Conservation (phyloP, 2,329 filamentous ascomycete species). For the Ascomycota sp. region DNA sequence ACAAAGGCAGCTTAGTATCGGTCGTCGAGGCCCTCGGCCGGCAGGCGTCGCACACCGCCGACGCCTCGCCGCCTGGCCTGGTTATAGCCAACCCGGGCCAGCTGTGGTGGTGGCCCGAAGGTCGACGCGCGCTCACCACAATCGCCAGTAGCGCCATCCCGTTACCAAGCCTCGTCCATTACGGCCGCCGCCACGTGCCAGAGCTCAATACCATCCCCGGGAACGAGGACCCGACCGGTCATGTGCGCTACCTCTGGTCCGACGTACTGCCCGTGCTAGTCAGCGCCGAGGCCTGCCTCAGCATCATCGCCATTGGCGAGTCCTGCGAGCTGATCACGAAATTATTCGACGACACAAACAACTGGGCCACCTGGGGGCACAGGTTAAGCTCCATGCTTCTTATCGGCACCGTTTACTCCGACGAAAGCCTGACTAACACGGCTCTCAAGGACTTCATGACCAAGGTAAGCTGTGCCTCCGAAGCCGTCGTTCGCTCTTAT, state of each 20-base stretch:
- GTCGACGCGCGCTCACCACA: slow-evolving; percentile 36
- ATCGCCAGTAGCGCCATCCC: slow-evolving; percentile 36
- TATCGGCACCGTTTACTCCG: slow-evolving; percentile 24
- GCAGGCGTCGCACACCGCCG: slow-evolving; percentile 11
- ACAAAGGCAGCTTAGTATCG: slow-evolving; percentile 48
- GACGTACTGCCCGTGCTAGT: slow-evolving; percentile 31
- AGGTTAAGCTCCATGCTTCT: slow-evolving; percentile 27
- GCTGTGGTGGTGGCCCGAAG: slow-evolving; percentile 52
- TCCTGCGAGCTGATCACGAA: slow-evolving; percentile 35
- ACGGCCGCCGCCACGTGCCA: slow-evolving; percentile 27
- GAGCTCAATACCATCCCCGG: slow-evolving; percentile 39
- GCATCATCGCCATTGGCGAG: slow-evolving; percentile 52
- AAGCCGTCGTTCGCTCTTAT: not conserved
- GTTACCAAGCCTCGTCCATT: slow-evolving; percentile 40
- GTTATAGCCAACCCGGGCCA: slow-evolving; percentile 64
- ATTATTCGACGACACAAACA: slow-evolving; percentile 35
- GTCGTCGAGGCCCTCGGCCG: slow-evolving; percentile 29
- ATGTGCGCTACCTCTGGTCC: slow-evolving; percentile 48
- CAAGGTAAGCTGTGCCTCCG: slow-evolving; percentile 29
- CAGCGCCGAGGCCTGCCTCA: slow-evolving; percentile 30
- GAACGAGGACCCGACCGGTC: slow-evolving; percentile 35
- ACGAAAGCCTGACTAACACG: slow-evolving; percentile 18
- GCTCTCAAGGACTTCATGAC: slow-evolving; percentile 28
- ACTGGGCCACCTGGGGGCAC: slow-evolving; percentile 23
- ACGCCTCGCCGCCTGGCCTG: slow-evolving; percentile 30